Base-by-base conservation (phyloP, 2,329 filamentous ascomycete species). In the Tympanopsis confertula region DNA sequence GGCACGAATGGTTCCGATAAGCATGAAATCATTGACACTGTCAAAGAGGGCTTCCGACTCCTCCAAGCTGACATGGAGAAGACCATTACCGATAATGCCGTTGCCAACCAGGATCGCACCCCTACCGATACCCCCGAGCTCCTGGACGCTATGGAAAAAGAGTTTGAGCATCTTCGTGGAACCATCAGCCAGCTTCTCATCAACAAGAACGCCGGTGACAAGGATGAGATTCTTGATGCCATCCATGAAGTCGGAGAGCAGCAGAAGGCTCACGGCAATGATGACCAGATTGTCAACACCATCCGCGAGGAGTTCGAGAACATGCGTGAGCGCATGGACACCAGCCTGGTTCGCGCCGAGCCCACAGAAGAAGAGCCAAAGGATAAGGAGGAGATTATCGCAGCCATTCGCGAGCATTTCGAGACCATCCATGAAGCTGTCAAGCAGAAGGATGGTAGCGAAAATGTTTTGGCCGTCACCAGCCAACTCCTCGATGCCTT, bases 141-240 rank as follows among this genome's bases (percentile, higher is more conserved):
- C 19, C 63, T 76, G 17, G 74, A 78, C 45, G 73, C 73, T 3
- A 74, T 81, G 69, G 77, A 78, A 50, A 74, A 72, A 41, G 75
- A 81, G 42, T 78, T 81, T 40, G 72, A 78, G 39, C 71, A 78
- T 46, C 63, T 81, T 15, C 71, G 75, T 35, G 65, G 71, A n/a
- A 68, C 71, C 1, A 60, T 81, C 24, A 59, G 53, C 17, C 49
- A 62, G 5, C 50, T 68, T 13, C 47, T 63, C 19, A 55, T 55
- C 5, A 58, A 58, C 13, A 66, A 67, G 19, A 58, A 57, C 4
- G 56, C 64, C 0, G 59, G 58, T 17, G 66, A 76, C 44, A 78
- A 78, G 49, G 72, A 71, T 38, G 74, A 80, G 43, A 65, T 81
- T 24, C 54, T 80, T 2, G 73, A 79, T 44, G 71, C 69, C 4